A percentile compares a stretch with the other conserved stretches of the same genome.
These are phyloP conservation scores for Luffa acutangula DNA, from an alignment of 306 rosid genomes.

Conservation along the genomic window DNA sequence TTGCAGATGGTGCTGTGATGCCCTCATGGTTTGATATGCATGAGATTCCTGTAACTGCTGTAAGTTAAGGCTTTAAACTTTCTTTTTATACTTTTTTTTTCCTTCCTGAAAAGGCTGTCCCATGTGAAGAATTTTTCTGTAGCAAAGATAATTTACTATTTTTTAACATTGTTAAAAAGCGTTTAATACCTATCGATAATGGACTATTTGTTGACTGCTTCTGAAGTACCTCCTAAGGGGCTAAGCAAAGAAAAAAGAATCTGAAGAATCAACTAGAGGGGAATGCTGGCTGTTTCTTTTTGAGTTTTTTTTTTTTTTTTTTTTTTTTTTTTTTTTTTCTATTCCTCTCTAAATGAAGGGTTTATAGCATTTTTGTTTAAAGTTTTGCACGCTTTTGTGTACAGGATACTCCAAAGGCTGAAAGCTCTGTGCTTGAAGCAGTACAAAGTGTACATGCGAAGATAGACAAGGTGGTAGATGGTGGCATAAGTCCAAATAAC, in stretches of 20 bases:
- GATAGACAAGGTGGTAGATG: conserved; percentile 74
- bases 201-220: background rate
- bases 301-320: background rate
- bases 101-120: background rate
- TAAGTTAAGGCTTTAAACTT: conserved; percentile 24
- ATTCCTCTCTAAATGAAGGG: background rate
- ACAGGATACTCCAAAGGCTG: conserved; percentile 69
- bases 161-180: background rate
- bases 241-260: background rate
- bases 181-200: background rate
- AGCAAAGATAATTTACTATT: background rate
- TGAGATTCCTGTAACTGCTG: conserved; percentile 65
- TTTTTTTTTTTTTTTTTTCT: too few species aligned
- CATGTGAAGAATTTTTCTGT: background rate
- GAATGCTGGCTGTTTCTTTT: background rate
- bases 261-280: background rate
- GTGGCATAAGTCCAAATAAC: conserved; percentile 64
- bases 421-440: conserved; percentile 56
- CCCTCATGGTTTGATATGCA: conserved; percentile 90
- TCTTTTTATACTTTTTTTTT: background rate
- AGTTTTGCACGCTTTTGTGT: background rate
- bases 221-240: background rate
- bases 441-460: conserved; percentile 68
- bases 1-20: conserved; percentile 62
- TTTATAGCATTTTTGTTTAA: background rate